Evolutionary conservation across 208 protist species (phyloP).

Genomic region (Acanthamoeba lenticulata): DNA sequence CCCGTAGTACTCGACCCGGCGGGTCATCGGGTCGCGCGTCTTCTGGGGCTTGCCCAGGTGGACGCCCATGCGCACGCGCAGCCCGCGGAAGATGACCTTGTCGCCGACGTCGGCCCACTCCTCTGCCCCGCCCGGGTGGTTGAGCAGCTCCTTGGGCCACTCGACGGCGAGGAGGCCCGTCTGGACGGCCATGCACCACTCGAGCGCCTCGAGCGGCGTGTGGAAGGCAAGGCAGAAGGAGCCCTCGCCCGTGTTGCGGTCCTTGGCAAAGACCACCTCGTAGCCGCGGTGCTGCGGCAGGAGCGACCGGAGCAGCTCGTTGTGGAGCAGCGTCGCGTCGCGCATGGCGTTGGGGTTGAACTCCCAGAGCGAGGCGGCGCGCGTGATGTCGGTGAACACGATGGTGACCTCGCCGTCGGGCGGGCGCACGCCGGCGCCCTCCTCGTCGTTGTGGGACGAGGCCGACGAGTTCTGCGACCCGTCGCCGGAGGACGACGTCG

Average conservation of each 20-base stretch:
- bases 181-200: neutral
- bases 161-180: neutral
- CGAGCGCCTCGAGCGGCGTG: neutral
- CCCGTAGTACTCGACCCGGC: slow-evolving; percentile 4
- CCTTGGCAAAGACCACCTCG: slow-evolving; percentile 45
- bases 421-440: neutral
- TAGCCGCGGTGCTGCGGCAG: slow-evolving; percentile 28
- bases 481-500: neutral
- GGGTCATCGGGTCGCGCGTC: neutral
- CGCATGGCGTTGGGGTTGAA: slow-evolving; percentile 4
- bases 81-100: neutral
- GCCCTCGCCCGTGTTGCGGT: slow-evolving; percentile 11
- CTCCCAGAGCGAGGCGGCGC: slow-evolving; percentile 38
- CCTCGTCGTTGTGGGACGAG: neutral
- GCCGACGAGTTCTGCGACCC: neutral
- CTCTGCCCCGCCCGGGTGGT: slow-evolving; percentile 23
- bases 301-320: neutral
- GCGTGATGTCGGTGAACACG: slow-evolving; percentile 34
- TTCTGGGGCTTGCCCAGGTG: neutral
- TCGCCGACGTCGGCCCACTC: neutral
- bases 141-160: neutral
- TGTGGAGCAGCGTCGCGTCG: slow-evolving; percentile 54
- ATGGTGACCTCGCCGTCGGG: slow-evolving; percentile 38
- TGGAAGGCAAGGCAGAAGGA: slow-evolving; percentile 64
- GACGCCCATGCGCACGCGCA: slow-evolving; percentile 27